Conservation (phyloP, 352 stramenopile species). For the Globisporangium abappressorium region DNA sequence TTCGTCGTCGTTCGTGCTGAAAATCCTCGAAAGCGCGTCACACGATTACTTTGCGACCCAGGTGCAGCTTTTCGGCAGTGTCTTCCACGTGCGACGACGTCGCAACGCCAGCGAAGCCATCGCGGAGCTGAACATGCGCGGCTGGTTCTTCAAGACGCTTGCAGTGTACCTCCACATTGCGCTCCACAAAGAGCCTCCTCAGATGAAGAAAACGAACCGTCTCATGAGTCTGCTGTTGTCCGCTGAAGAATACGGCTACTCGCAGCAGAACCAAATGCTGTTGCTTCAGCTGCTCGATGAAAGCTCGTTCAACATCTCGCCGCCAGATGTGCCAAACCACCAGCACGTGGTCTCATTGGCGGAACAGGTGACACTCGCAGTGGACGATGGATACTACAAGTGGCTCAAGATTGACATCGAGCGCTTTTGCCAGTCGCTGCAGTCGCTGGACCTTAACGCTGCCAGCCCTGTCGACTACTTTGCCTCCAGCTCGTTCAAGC, state of each 20-base stretch:
- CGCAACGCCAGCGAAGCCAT: constrained; percentile 35
- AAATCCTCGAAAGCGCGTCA: constrained; percentile 55
- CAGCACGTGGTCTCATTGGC: constrained; percentile 67
- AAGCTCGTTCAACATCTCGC: constrained; percentile 58
- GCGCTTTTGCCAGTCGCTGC: constrained; percentile 58
- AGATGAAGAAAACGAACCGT: constrained; percentile 66
- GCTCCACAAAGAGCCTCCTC: constrained; percentile 64
- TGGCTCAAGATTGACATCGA: constrained; percentile 82
- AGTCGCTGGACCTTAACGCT: constrained; percentile 57
- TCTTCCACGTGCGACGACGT: constrained; percentile 42
- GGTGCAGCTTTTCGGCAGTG: constrained; percentile 52
- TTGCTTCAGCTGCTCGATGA: constrained; percentile 66
- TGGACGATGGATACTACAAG: constrained; percentile 73
- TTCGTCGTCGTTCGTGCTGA: constrained; percentile 46
- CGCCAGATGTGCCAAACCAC: constrained; percentile 60
- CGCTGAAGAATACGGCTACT: constrained; percentile 27
- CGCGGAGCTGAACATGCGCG: constrained; percentile 71
- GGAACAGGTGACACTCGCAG: constrained; percentile 51
- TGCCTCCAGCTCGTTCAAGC: constrained; percentile 38
- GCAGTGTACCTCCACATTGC: constrained; percentile 75
- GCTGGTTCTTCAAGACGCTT: constrained; percentile 82
- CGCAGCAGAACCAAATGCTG: constrained; percentile 59
- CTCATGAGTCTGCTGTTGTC: constrained; percentile 58
- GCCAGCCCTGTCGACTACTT: constrained; percentile 38
- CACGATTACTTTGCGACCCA: constrained; percentile 71